A percentile compares a stretch with the other conserved stretches of the same genome.
These are phyloP conservation scores for Diaporthe helianthi DNA, from an alignment of 2,329 filamentous ascomycete species.

Conservation along the genomic window DNA sequence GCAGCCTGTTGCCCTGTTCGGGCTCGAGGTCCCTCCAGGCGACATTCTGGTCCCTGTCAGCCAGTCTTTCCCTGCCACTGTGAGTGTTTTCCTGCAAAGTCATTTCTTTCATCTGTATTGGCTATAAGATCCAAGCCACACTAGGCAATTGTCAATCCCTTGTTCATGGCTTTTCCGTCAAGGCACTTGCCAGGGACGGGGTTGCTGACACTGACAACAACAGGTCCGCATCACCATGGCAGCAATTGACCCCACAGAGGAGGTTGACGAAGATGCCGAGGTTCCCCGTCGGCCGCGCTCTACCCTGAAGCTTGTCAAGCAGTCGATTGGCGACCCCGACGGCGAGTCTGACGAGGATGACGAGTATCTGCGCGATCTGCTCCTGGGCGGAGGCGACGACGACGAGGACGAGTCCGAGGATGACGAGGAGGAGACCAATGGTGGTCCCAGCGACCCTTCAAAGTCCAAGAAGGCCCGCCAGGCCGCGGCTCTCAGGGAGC, in stretches of 20 bases:
- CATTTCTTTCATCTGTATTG: not conserved
- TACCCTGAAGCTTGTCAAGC: conserved; percentile 89
- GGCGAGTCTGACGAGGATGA: conserved; percentile 71
- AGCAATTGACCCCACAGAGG: conserved; percentile 88
- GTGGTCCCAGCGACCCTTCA: conserved; percentile 87
- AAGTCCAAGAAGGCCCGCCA: conserved; percentile 89
- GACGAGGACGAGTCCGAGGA: conserved; percentile 59
- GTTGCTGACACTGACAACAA: conserved; percentile 34
- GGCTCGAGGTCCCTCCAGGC: conserved; percentile 87
- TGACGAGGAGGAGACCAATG: conserved; percentile 74
- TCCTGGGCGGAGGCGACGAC: conserved; percentile 58
- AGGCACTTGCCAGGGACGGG: not conserved
- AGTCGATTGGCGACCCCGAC: conserved; percentile 65
- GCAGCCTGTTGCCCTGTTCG: conserved; percentile 80
- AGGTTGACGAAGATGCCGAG: conserved; percentile 70
- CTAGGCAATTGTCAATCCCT: not conserved
- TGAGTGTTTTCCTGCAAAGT: conserved; percentile 57
- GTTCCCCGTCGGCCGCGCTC: conserved; percentile 72
- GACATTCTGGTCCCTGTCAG: conserved; percentile 82
- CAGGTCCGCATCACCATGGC: conserved; percentile 99
- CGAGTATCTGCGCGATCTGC: conserved; percentile 65
- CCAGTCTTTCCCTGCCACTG: conserved; percentile 81
- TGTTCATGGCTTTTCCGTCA: conserved; percentile 25
- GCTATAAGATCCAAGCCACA: not conserved
- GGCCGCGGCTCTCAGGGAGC: conserved; percentile 77